Base-by-base conservation (phyloP, 306 rosid species). In the Albizia julibrissin region DNA sequence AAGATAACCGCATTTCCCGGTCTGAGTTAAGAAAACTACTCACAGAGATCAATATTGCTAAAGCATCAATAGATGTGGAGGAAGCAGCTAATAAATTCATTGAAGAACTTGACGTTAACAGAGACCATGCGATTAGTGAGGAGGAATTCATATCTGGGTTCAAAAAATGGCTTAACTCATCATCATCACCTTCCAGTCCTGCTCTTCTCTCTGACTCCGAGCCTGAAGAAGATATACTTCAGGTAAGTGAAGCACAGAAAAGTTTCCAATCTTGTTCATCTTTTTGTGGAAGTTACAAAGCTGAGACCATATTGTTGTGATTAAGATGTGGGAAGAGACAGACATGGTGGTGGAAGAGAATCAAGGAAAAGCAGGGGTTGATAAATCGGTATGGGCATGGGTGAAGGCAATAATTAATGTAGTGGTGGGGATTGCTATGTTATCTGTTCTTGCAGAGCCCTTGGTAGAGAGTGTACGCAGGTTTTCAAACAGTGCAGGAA, bases 391-490 rank as follows among this genome's bases (percentile, higher is more conserved):
- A 78, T 75, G 81, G 78, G 84, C 79, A 67, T 82, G 86, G 88
- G 52, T 69, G 33, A 82, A 82, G 71, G 86, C 88, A 37, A 47
- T 74, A 62, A 15, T 16, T 42, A 22, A 74, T 22, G 74, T 82
- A 69, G 31, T 82, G 84, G 75, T 85, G 24, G 86, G 88, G 65
- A 82, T 85, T 69, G 86, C 84, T n/a, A 68, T 82, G 62, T 69
- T 85, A 77, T 87, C 89, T 29, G 62, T 86, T 73, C 76, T 89
- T 49, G 92, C 92, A 24, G 89, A 89, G 75, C 92, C 91, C 24
- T 88, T 89, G 0, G 80, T 71, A 58, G 87, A 77, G n/a, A 87
- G 87, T 62, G 92, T 89, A 14, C 82, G 82, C 27, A 80, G 72
- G 7, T 84, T 87, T 69, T 89, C 92, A 6, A 40, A 62, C 6